Base-by-base conservation (phyloP, 768 basidiomycete genomes). In the Podaxis sp. region DNA sequence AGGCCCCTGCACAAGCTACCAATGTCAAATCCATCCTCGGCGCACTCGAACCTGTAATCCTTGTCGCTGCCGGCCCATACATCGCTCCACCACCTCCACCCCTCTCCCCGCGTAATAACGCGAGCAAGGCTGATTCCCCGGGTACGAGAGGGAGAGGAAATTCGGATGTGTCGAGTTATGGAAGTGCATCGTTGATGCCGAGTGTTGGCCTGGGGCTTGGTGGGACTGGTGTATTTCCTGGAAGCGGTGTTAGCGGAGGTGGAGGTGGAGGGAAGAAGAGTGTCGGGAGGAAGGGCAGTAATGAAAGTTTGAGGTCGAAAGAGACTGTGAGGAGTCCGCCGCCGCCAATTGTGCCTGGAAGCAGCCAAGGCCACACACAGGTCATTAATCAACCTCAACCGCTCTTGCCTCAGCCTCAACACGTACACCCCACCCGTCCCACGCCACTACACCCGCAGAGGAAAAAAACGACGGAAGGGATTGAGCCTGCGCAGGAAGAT, bases 401-500 rank as follows among this genome's bases (percentile, higher is more conserved):
- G 32, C 32, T 32, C 32, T 32, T 9, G 7, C 32, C 32, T 32
- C 32, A 32, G 32, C 6, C 1, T 32, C 32, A 32, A 32, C 32
- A 32, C 32, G 32, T 32, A 5, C 32, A 32, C 3, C 42, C 42
- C 42, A 16, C 42, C 16, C 42, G 42, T 18, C 16, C 11, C 9
- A 23, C 47, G 11, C 18, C 21, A 48, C 7, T 10, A n/a, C 48
- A 57, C 25, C 37, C 64, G 1, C 59, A 57, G 11, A 52, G 59
- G n/a, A 40, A 51, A 18, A 25, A 42, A 1, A 60, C 59, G n/a
- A 60, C 40, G 32, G 51, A 42, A 37, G 50, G 51, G 6, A 44
- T 60, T 18, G 59, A 53, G 18, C 59, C 59, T 52, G 42, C 51
- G 37, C 59, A 51, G 6, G 59, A 60, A 16, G 59, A 60, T 36